Evolutionary conservation across 2,329 filamentous ascomycete genomes (phyloP).

Genomic region (Trichoderma gracile): DNA sequence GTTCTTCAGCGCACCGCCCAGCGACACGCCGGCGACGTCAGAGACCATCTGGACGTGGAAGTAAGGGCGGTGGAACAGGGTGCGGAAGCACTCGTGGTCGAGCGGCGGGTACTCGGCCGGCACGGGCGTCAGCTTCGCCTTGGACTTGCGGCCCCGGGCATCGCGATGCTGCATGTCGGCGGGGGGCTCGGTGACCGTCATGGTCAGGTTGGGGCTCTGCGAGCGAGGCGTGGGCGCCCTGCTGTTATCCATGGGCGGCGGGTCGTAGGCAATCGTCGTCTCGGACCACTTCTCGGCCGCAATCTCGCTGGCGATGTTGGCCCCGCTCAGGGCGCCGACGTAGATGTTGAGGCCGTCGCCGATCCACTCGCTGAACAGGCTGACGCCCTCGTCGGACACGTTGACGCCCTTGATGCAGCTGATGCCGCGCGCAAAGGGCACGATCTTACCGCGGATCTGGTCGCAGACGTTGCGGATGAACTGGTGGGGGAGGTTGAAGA

Average conservation of each 20-base stretch:
- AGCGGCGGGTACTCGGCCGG: conserved; percentile 83
- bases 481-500: conserved; percentile 97
- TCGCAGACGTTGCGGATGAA: conserved; percentile 89
- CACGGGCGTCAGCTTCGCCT: conserved; percentile 71
- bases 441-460: conserved; percentile 80
- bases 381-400: conserved; percentile 81
- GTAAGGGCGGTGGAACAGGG: conserved; percentile 92
- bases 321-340: conserved; percentile 90
- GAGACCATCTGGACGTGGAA: conserved; percentile 94
- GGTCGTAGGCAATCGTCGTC: conserved; percentile 95
- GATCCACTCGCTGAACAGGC: conserved; percentile 93
- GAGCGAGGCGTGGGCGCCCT: conserved; percentile 62
- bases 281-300: conserved; percentile 95
- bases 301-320: conserved; percentile 95
- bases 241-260: conserved; percentile 79
- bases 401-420: conserved; percentile 98
- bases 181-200: conserved; percentile 54
- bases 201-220: conserved; percentile 50
- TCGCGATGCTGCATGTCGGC: conserved; percentile 67
- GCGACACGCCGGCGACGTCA: conserved; percentile 95
- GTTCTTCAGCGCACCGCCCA: conserved; percentile 95
- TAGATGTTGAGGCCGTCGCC: conserved; percentile 90
- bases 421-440: conserved; percentile 89
- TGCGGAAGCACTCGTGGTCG: conserved; percentile 78
- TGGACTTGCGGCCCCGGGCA: conserved; percentile 64